Evolutionary conservation across 2,329 filamentous ascomycete species (phyloP).

Genomic region (Camillea tinctor): DNA sequence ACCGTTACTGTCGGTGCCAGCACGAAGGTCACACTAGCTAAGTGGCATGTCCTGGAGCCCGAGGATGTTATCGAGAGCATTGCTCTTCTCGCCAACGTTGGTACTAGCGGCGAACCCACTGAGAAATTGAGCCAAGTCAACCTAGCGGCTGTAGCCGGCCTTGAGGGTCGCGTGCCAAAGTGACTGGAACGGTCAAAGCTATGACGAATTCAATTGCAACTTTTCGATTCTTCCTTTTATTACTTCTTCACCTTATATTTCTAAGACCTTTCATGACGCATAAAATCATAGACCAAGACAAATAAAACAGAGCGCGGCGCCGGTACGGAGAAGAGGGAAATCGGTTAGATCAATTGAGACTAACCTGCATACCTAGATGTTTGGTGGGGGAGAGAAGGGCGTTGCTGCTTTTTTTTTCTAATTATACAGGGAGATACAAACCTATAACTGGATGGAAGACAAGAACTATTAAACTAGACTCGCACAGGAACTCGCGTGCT

Average conservation of each 20-base stretch:
- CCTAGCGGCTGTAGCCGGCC: slow-evolving; percentile 51
- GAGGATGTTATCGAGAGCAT: slow-evolving; percentile 77
- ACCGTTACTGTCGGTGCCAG: slow-evolving; percentile 89
- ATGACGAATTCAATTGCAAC: neutral
- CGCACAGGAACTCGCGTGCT: too few relatives aligned
- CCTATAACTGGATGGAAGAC: too few relatives aligned
- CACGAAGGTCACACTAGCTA: slow-evolving; percentile 86
- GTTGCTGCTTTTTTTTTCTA: too few relatives aligned
- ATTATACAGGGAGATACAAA: too few relatives aligned
- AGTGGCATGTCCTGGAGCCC: slow-evolving; percentile 87
- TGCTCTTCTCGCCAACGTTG: slow-evolving; percentile 53
- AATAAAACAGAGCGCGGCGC: neutral
- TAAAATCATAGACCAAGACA: neutral
- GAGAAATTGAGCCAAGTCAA: slow-evolving; percentile 53
- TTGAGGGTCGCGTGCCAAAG: slow-evolving; percentile 52
- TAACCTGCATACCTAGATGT: too few relatives aligned
- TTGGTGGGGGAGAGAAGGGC: too few relatives aligned
- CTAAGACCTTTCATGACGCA: neutral
- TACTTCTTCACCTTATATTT: neutral
- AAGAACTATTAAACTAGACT: too few relatives aligned
- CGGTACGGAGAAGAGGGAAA: too few relatives aligned
- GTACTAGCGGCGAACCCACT: slow-evolving; percentile 35
- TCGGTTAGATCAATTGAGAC: too few relatives aligned
- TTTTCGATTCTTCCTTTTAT: neutral
- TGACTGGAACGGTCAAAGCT: slow-evolving; percentile 23